Evolutionary conservation across 345 rosid genomes (phyloP).

Genomic region (Lepidium aucheri): DNA sequence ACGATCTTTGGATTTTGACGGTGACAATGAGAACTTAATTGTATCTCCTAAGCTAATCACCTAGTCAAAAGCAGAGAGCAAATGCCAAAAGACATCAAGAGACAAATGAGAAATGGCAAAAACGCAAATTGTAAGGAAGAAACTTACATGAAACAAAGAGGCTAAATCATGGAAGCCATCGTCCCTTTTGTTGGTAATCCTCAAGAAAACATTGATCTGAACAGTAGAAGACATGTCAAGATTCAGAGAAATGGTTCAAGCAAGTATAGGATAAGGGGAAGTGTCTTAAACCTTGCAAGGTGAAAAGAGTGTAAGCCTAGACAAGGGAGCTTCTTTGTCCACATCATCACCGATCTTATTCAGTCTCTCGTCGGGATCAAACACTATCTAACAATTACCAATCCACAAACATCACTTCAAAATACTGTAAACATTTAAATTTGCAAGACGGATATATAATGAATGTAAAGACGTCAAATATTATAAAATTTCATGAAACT

Average conservation of each 20-base stretch:
- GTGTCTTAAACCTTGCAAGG: slow-evolving; percentile 72
- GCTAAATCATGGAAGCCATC: slow-evolving; percentile 97
- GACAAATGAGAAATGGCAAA: neutral
- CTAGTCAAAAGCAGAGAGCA: slow-evolving; percentile 24
- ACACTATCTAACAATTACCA: slow-evolving; percentile 47
- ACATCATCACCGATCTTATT: slow-evolving; percentile 71
- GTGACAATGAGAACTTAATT: slow-evolving; percentile 85
- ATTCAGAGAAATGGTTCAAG: slow-evolving; percentile 18
- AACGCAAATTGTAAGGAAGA: neutral
- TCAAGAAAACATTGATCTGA: slow-evolving; percentile 88
- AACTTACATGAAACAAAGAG: slow-evolving; percentile 83
- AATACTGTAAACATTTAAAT: neutral
- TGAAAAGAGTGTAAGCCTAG: slow-evolving; percentile 86
- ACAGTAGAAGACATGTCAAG: neutral
- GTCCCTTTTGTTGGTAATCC: slow-evolving; percentile 72
- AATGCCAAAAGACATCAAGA: neutral
- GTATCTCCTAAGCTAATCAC: slow-evolving; percentile 83
- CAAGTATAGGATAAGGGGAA: neutral
- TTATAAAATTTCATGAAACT: neutral
- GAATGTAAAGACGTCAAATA: neutral
- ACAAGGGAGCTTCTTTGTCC: slow-evolving; percentile 79
- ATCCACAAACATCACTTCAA: slow-evolving; percentile 5
- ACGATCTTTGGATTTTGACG: slow-evolving; percentile 63
- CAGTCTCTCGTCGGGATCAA: slow-evolving; percentile 73
- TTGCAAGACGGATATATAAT: neutral